Evolutionary conservation across 2,329 filamentous ascomycete species (phyloP), one percentile per base, ranked within the genome.

Genomic region (Trichoderma sp.): DNA sequence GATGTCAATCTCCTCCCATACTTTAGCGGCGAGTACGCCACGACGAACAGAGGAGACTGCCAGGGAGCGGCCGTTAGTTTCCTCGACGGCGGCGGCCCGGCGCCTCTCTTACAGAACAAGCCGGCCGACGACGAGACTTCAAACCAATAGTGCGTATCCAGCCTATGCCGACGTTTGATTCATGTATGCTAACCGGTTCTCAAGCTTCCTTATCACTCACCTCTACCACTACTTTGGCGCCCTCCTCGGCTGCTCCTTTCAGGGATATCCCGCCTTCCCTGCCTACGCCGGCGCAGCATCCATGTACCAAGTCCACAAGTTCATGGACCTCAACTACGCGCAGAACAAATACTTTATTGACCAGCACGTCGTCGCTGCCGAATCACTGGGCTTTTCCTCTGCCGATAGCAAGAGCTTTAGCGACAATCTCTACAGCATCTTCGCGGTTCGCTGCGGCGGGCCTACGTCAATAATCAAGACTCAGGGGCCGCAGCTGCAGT

Each of bases 141-240:
- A 0, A 82, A 83, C 68, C 87, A 89, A 82, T 87, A 86, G 85
- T 87, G 81, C 66, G 80, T 76, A 49, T 21, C 13, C 2, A 21
- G n/a, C 8, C 43, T 8, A 11, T 21, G 10, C 6, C n/a, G 5
- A 49, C 11, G 10, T 13, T 4, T 3, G n/a, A 10, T 18, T 8
- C 1, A 5, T 21, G 10, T 49, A 24, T 18, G 11, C 60, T 68
- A 46, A 69, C 49, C 3, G 4, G 2, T n/a, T 24, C 6, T 7
- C 7, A 3, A 86, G 85, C 76, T 81, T 81, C 70, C 84, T 90
- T 67, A 77, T 90, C 70, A 89, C 85, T 55, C 87, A 89, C 74
- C 79, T 90, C 46, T 89, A 90, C 79, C 77, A 85, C 72, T 89
- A 85, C 81, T 90, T 90, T 75, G 87, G 86, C 61, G 79, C 79